Base-by-base conservation (phyloP, 176 grass and related monocot species). In the Thalia dealbata region DNA sequence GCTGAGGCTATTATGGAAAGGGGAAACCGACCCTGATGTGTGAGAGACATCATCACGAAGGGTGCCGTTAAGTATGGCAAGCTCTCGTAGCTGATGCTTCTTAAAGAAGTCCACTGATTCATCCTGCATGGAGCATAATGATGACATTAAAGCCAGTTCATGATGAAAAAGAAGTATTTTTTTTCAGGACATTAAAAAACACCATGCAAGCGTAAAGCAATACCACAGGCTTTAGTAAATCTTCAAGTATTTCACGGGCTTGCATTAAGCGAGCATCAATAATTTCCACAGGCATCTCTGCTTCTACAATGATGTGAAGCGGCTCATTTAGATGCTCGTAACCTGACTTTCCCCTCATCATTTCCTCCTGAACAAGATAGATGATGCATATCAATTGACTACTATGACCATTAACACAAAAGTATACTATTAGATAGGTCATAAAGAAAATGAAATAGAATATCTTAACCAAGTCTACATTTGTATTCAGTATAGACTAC, bases 301-400 rank as follows among this genome's bases (percentile, higher is more conserved):
- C 73, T 44, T 61, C 73, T 44, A 75, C 55, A 29, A 75, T 10
- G 44, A 75, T 75, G 73, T 75, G 73, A 62, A 75, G 73, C 55
- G 54, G 73, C 38, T 75, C 55, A 18, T 75, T 61, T 18, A 75
- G 55, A 75, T 75, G 73, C 60, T 75, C 73, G 10, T 75, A 75
- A 10, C 73, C 73, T 62, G 73, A 54, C 14, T 75, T 75, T 24
- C 73, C 73, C 14, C 54, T 42, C 73, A 75, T 75, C 52, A 56
- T 74, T 22, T 74, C 55, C 55, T 75, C 73, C 73, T 75, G 43
- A 10, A 61, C 38, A 61, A 51, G 2, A 29, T 18, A 28, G 10
- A 10, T 52, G 32, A 71, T 28, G 18, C 8, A 16, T 15, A n/a
- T 41, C 42, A 18, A 24, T 14, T 29, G 12, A 64, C 27, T 29